These are phyloP conservation scores for Arthroderma sp. DNA, from an alignment of 2,329 filamentous ascomycete species.

Conservation along the genomic window DNA sequence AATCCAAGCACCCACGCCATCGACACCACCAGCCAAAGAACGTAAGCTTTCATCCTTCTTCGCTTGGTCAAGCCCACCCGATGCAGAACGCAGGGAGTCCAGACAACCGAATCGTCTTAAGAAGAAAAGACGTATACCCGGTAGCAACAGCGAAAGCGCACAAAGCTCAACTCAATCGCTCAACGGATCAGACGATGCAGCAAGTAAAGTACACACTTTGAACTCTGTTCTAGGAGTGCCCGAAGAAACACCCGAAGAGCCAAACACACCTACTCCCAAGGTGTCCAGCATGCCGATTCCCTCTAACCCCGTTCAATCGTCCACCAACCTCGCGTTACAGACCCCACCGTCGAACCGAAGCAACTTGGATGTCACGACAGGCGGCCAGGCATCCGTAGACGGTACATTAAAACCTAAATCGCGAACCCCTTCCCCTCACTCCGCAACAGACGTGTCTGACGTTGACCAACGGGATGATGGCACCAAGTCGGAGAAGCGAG, in stretches of 20 bases:
- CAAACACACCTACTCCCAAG: conserved; percentile 22
- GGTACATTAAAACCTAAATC: conserved; percentile 49
- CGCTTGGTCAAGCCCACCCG: conserved; percentile 50
- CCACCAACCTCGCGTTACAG: too few relatives aligned
- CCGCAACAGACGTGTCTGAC: conserved; percentile 69
- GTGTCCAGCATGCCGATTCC: conserved; percentile 9
- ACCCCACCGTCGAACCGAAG: background rate
- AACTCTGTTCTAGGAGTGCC: conserved; percentile 13
- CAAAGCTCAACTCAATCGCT: conserved; percentile 80
- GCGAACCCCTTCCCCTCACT: conserved; percentile 56
- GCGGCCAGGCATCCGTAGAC: conserved; percentile 8
- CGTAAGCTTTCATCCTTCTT: conserved; percentile 58
- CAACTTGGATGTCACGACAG: conserved; percentile 1
- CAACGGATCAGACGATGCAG: conserved; percentile 30
- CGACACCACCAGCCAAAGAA: conserved; percentile 49
- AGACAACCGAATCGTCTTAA: conserved; percentile 79
- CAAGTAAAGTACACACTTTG: conserved; percentile 19
- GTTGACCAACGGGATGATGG: conserved; percentile 57
- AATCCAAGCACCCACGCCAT: conserved; percentile 11
- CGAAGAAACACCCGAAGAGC: conserved; percentile 16
- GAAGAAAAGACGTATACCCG: conserved; percentile 65
- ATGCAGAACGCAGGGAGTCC: conserved; percentile 43
- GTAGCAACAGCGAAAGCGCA: conserved; percentile 68
- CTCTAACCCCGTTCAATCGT: too few relatives aligned
- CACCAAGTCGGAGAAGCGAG: conserved; percentile 44